phyloP scores from a whole-genome alignment of 495 filamentous ascomycete species.

The Neurospora cerealis region DNA sequence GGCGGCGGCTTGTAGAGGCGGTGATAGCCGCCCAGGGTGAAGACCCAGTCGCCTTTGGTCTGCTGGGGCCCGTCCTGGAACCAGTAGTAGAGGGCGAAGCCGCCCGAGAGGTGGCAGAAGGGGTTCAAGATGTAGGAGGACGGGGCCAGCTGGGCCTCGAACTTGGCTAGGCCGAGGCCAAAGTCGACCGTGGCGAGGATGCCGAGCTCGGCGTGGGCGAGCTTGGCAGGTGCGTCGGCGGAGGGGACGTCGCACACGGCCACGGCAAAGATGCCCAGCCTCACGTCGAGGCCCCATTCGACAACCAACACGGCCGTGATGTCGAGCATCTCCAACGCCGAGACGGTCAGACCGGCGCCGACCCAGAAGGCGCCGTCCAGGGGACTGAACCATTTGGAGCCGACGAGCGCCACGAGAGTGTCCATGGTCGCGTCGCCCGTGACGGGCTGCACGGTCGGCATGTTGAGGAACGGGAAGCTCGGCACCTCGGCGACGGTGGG shows the following conservation, averaged over 20 bases:
- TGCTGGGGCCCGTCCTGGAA: conserved; percentile 15
- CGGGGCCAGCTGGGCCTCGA: conserved; percentile 35
- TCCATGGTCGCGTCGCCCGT: background rate
- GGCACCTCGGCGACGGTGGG: conserved; percentile 2
- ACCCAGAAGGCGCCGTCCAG: conserved; percentile 26
- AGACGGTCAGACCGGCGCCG: conserved; percentile 31
- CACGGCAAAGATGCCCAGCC: conserved; percentile 29
- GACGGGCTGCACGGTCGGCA: conserved; percentile 8
- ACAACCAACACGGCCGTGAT: conserved; percentile 31
- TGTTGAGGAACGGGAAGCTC: conserved; percentile 22
- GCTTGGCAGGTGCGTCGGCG: conserved; percentile 3
- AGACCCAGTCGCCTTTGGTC: conserved; percentile 37
- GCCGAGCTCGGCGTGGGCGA: conserved; percentile 33
- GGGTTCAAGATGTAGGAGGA: conserved; percentile 31
- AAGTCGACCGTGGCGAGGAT: conserved; percentile 27
- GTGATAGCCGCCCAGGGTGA: conserved; percentile 45
- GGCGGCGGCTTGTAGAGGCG: conserved; percentile 24
- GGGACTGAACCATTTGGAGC: conserved; percentile 9
- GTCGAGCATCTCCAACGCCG: conserved; percentile 31
- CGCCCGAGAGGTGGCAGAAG: conserved; percentile 35
- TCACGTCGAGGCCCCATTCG: conserved; percentile 16
- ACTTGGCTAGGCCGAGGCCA: conserved; percentile 21
- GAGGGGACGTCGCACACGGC: conserved; percentile 26
- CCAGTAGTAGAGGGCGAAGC: conserved; percentile 37
- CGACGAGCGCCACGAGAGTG: background rate